Conservation (phyloP, 2,329 filamentous ascomycete genomes). For the Trichoderma citrinoviride region DNA sequence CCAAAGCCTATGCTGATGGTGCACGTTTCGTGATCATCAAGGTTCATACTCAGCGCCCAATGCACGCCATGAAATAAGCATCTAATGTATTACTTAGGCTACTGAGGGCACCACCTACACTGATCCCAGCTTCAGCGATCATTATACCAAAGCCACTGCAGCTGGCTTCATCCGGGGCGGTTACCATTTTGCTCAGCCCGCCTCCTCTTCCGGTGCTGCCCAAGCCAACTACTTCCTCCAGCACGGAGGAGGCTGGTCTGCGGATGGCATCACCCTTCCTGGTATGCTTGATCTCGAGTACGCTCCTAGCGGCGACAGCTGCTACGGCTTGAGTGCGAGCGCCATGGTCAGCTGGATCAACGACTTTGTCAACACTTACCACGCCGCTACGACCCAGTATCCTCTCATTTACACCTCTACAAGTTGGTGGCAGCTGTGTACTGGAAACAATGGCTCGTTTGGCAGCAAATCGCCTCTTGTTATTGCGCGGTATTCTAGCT, state of each 20-base stretch:
- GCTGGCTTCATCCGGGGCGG: conserved; percentile 54
- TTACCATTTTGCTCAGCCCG: conserved; percentile 55
- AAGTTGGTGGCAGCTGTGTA: conserved; percentile 54
- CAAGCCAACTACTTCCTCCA: conserved; percentile 53
- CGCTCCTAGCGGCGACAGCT: conserved; percentile 38
- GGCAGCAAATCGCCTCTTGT: conserved; percentile 46
- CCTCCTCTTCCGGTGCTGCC: conserved; percentile 40
- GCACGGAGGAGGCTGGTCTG: conserved; percentile 54
- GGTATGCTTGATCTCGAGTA: conserved; percentile 57
- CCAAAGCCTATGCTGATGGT: conserved; percentile 37
- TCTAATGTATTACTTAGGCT: conserved; percentile 36
- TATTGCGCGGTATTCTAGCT: conserved; percentile 44
- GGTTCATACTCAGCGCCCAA: conserved; percentile 26
- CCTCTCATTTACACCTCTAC: conserved; percentile 54
- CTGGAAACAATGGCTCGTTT: conserved; percentile 49
- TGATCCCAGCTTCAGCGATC: conserved; percentile 45
- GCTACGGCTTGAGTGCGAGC: conserved; percentile 46
- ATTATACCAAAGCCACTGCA: conserved; percentile 49
- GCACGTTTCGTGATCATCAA: conserved; percentile 48
- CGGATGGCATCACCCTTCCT: conserved; percentile 53
- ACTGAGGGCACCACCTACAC: conserved; percentile 51
- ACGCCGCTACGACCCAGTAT: conserved; percentile 44
- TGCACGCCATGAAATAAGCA: no score
- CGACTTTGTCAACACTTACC: conserved; percentile 52
- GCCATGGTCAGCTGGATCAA: conserved; percentile 52